These are phyloP conservation scores for Parietaria judaica DNA, from an alignment of 306 rosid species.

Conservation along the genomic window DNA sequence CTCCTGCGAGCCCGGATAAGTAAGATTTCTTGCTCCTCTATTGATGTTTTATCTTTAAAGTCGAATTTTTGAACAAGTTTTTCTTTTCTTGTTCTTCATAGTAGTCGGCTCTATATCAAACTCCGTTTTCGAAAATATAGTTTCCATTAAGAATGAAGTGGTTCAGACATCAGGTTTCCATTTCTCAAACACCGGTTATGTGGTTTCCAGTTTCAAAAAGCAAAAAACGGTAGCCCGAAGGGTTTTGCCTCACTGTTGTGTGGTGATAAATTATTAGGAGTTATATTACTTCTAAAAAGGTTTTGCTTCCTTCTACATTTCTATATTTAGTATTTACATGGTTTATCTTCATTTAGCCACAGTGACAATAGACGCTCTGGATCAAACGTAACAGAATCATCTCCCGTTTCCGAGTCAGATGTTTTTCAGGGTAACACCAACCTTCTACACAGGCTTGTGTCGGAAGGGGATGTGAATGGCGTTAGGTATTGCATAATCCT, in stretches of 20 bases:
- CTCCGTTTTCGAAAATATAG: no score
- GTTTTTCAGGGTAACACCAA: slow-evolving; percentile 46
- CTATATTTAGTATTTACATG: slow-evolving; percentile 9
- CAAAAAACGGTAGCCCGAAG: no score
- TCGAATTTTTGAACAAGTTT: not conserved
- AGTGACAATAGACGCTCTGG: slow-evolving; percentile 60
- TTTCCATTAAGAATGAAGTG: no score
- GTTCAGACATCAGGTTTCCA: no score
- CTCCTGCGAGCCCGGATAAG: slow-evolving; percentile 95
- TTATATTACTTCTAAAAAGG: no score
- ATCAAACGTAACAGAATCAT: slow-evolving; percentile 50
- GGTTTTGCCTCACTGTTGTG: no score
- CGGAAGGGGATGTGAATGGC: slow-evolving; percentile 71
- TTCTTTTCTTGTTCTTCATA: not conserved
- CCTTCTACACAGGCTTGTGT: slow-evolving; percentile 74
- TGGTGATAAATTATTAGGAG: no score
- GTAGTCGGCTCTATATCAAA: no score
- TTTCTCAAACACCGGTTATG: no score
- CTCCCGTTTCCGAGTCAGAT: slow-evolving; percentile 48
- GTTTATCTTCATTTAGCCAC: slow-evolving; percentile 28
- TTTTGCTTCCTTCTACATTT: no score
- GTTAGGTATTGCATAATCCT: slow-evolving; percentile 52
- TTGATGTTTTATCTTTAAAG: slow-evolving; percentile 12
- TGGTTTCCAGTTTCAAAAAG: no score
- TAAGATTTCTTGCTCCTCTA: slow-evolving; percentile 35